phyloP scores from a whole-genome alignment of 2,329 filamentous ascomycete genomes.

The Zopfia rhizophila region DNA sequence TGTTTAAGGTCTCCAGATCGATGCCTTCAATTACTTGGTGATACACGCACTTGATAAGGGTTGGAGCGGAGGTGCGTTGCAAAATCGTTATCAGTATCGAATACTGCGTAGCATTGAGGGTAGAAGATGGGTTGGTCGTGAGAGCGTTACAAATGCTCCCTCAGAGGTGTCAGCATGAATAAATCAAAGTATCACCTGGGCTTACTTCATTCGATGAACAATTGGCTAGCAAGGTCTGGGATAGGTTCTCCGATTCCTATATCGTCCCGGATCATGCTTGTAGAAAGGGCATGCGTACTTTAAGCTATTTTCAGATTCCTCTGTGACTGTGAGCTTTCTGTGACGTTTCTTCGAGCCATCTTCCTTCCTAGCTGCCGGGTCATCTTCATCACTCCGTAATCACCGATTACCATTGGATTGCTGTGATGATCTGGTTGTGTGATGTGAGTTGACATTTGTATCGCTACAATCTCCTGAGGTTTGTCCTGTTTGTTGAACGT shows the following conservation, averaged over 20 bases:
- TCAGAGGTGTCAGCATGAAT: conserved; percentile 13
- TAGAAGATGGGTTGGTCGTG: conserved; percentile 53
- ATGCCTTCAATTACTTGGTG: conserved; percentile 50
- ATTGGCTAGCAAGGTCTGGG: conserved; percentile 52
- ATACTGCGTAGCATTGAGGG: conserved; percentile 50
- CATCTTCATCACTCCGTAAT: conserved; percentile 32
- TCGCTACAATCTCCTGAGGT: conserved; percentile 18
- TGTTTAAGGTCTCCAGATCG: conserved; percentile 48
- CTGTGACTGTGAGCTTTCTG: conserved; percentile 34
- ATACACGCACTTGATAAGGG: conserved; percentile 32
- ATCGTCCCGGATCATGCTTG: conserved; percentile 52
- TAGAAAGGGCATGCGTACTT: conserved; percentile 55
- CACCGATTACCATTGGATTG: conserved; percentile 35
- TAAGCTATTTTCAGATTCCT: conserved; percentile 36
- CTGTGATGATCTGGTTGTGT: conserved; percentile 26
- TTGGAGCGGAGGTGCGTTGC: conserved; percentile 44
- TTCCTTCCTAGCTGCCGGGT: conserved; percentile 36
- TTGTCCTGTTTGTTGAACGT: conserved; percentile 32
- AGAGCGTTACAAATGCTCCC: conserved; percentile 54
- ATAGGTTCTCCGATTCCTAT: conserved; percentile 49
- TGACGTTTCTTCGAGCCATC: conserved; percentile 38
- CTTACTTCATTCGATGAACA: conserved; percentile 54
- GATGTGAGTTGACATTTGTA: neutral
- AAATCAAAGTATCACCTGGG: neutral
- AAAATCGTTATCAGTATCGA: conserved; percentile 45